Evolutionary conservation across 305 asterid genomes (phyloP).

Genomic region (Fraxinus albicans): DNA sequence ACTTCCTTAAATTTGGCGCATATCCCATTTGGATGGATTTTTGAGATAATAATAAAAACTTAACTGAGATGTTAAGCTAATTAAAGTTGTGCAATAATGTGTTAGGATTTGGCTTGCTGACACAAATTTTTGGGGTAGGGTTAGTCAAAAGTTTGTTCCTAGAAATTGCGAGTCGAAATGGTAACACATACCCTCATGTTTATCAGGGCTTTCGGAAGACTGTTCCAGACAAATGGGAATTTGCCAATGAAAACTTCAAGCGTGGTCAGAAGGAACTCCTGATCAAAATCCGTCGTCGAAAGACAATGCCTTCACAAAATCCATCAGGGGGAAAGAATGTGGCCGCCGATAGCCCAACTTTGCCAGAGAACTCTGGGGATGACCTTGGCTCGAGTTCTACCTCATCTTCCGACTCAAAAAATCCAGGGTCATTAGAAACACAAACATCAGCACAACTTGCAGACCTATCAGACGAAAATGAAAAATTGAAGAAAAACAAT

Average conservation of each 20-base stretch:
- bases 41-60: too few relatives aligned
- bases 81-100: neutral
- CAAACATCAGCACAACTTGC: constrained; percentile 52
- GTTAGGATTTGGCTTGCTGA: neutral
- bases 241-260: constrained; percentile 74
- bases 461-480: constrained; percentile 62
- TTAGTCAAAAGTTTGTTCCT: neutral
- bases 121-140: neutral
- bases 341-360: constrained; percentile 24
- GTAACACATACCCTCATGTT: neutral
- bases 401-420: constrained; percentile 62
- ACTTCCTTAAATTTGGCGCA: too few relatives aligned
- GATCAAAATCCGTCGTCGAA: constrained; percentile 68
- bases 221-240: constrained; percentile 91
- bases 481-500: constrained; percentile 57
- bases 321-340: constrained; percentile 31
- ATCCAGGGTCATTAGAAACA: constrained; percentile 52
- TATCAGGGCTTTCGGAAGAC: constrained; percentile 78
- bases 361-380: constrained; percentile 56
- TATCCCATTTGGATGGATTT: too few relatives aligned
- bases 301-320: constrained; percentile 30
- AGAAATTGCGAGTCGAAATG: neutral
- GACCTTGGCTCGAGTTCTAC: constrained; percentile 68
- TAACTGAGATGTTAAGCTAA: too few relatives aligned
- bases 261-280: constrained; percentile 70